Base-by-base conservation (phyloP, 306 rosid species). In the Trichosanthes truncata region DNA sequence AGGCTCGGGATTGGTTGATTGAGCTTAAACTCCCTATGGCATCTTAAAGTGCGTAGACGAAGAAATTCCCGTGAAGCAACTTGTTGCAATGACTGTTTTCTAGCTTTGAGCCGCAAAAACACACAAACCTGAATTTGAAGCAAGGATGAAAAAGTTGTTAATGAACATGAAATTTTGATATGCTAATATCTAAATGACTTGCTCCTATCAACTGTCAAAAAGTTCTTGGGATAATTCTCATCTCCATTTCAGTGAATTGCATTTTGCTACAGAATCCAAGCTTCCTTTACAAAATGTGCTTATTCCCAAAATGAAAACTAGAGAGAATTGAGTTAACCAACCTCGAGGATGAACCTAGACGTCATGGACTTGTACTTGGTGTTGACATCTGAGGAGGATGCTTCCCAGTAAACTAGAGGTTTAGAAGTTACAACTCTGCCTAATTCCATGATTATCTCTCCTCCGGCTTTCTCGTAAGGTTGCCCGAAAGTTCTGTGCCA, bases 391-490 rank as follows among this genome's bases (percentile, higher is more conserved):
- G 76, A 83, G 36, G 83, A 86, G 3, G 97, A 89, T 21, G 84
- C 91, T 26, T 83, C 93, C 97, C 93, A 92, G 79, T 79, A 82
- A 80, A 92, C 74, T 0, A 90, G 91, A 51, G 86, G 66, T 71
- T 81, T 79, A 76, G 73, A 52, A 29, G 86, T 23, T 51, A 17
- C 49, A 62, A 41, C 85, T 52, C 80, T 72, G 23, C 84, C 82
- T 78, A 83, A 74, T 63, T 83, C 52, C 63, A 83, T 78, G 77
- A 71, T 77, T 20, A 87, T 76, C 51, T 82, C 95, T 80, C 95
- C 97, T 66, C 98, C 98, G 25, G 95, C 97, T 90, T 92, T 92
- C 87, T 88, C 97, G 78, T 92, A 94, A 18, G 98, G 89, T 83
- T 88, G 97, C 80, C 91, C 90, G 78, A 92, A 92, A 29, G 89